Evolutionary conservation across 1,139 yeast genomes (phyloP).

Genomic region (Fermentozyma sake): DNA sequence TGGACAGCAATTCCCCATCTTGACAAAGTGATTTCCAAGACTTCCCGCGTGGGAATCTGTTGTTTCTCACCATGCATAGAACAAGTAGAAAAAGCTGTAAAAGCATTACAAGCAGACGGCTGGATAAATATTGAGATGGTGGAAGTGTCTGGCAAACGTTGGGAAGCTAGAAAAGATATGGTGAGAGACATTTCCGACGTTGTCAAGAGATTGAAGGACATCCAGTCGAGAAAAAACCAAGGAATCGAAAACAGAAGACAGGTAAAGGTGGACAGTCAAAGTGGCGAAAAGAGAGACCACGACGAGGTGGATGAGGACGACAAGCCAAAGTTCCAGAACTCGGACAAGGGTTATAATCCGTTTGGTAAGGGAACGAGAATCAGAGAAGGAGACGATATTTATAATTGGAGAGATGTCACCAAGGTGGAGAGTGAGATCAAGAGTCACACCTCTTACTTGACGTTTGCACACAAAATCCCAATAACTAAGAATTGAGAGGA

Average conservation of each 20-base stretch:
- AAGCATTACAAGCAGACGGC: constrained; percentile 65
- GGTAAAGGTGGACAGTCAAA: constrained; percentile 6
- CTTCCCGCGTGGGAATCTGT: constrained; percentile 63
- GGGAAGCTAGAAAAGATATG: constrained; percentile 93
- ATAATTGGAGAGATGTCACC: constrained; percentile 78
- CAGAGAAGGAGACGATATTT: constrained; percentile 79
- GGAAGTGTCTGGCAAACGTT: constrained; percentile 78
- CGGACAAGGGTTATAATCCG: constrained; percentile 71
- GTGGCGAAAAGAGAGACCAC: constrained; percentile 16
- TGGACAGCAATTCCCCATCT: constrained; percentile 92
- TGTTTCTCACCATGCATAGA: constrained; percentile 98
- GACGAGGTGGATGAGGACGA: constrained; percentile 11
- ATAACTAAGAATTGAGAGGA: background rate
- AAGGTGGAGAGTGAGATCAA: constrained; percentile 81
- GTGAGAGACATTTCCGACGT: constrained; percentile 78
- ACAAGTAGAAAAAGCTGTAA: constrained; percentile 85
- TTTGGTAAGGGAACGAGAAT: constrained; percentile 83
- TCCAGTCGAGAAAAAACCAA: constrained; percentile 65
- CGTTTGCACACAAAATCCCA: constrained; percentile 65
- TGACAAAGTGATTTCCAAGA: constrained; percentile 51
- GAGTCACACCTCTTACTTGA: constrained; percentile 89
- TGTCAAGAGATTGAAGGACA: constrained; percentile 72
- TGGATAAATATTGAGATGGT: constrained; percentile 94
- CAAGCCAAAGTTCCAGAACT: constrained; percentile 25
- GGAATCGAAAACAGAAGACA: constrained; percentile 62